phyloP scores from a whole-genome alignment of 2,329 filamentous ascomycete species.

The Dryadomyces quercivorus region DNA sequence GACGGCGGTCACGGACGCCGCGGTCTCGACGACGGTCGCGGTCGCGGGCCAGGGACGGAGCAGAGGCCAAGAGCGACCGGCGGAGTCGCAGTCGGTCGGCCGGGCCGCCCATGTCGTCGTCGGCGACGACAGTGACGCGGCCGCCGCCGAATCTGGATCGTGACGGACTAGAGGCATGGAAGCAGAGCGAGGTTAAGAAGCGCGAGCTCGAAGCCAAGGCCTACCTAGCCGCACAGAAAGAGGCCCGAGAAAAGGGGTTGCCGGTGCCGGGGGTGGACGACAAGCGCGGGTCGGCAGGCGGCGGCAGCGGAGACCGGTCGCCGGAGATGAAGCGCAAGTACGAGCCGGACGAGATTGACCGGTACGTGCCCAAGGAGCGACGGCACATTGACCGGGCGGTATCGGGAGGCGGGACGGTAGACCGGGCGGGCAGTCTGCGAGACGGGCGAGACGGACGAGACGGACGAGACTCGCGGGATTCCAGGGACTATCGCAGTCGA shows the following conservation, averaged over 20 bases:
- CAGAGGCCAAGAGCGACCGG: conserved; percentile 16
- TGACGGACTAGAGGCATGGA: conserved; percentile 42
- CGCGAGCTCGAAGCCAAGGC: conserved; percentile 53
- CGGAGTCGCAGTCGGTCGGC: conserved; percentile 32
- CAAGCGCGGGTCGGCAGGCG: conserved; percentile 21
- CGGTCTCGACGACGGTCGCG: not conserved
- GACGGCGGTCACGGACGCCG: not conserved
- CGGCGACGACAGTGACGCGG: conserved; percentile 15
- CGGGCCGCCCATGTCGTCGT: not conserved
- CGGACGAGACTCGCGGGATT: conserved; percentile 3
- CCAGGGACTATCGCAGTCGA: conserved; percentile 7
- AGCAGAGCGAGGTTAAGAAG: conserved; percentile 48
- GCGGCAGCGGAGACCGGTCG: conserved; percentile 24
- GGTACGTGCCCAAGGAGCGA: conserved; percentile 33
- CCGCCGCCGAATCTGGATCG: conserved; percentile 29
- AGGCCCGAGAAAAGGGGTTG: conserved; percentile 46
- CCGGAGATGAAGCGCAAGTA: conserved; percentile 28
- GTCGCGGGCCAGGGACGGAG: conserved; percentile 1
- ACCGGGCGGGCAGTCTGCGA: not conserved
- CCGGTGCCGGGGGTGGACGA: conserved; percentile 47
- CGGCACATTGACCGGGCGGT: conserved; percentile 19
- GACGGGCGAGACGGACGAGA: not conserved
- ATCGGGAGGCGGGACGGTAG: conserved; percentile 5
- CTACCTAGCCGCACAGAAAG: conserved; percentile 49
- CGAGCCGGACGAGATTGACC: conserved; percentile 30